Conservation (phyloP, 108 stramenopile genomes). For the Epithemia pelagica region DNA sequence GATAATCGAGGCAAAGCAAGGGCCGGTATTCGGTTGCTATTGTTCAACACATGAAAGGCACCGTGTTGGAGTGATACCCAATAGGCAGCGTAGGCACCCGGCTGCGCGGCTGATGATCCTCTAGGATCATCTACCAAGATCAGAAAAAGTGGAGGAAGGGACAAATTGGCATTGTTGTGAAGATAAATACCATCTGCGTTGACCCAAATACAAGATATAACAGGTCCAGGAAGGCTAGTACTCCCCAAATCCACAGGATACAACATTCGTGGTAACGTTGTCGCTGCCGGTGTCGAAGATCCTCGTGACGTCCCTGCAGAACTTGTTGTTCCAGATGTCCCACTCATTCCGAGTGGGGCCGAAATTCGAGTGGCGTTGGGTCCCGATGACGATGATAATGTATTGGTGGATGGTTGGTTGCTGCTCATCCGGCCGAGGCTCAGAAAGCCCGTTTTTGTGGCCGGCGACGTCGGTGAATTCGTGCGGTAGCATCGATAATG, state of each 20-base stretch:
- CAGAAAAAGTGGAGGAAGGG: conserved; percentile 45
- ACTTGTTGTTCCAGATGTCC: neutral
- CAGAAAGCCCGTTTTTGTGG: neutral
- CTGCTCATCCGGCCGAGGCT: neutral
- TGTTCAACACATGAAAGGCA: conserved; percentile 40
- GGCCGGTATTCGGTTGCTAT: neutral
- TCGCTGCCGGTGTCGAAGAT: neutral
- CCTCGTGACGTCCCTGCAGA: neutral
- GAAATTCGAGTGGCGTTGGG: neutral
- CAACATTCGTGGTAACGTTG: conserved; percentile 21
- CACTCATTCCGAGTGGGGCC: neutral
- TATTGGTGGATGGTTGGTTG: neutral
- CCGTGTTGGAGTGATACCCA: conserved; percentile 59
- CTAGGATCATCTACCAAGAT: conserved; percentile 75
- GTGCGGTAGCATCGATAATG: conserved; percentile 51
- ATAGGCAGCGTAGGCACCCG: conserved; percentile 54
- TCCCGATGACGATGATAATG: neutral
- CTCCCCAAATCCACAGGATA: conserved; percentile 37
- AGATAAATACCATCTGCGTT: conserved; percentile 2
- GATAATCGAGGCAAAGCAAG: conserved; percentile 46
- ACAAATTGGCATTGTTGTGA: neutral
- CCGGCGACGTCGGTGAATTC: neutral
- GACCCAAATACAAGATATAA: conserved; percentile 7
- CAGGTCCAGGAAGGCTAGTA: conserved; percentile 22
- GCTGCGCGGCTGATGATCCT: conserved; percentile 26